Percentiles rank a stretch among this genome's conserved stretches.
Conservation (phyloP, 2,329 filamentous ascomycete genomes). For the Tolypocladium tundrense region DNA sequence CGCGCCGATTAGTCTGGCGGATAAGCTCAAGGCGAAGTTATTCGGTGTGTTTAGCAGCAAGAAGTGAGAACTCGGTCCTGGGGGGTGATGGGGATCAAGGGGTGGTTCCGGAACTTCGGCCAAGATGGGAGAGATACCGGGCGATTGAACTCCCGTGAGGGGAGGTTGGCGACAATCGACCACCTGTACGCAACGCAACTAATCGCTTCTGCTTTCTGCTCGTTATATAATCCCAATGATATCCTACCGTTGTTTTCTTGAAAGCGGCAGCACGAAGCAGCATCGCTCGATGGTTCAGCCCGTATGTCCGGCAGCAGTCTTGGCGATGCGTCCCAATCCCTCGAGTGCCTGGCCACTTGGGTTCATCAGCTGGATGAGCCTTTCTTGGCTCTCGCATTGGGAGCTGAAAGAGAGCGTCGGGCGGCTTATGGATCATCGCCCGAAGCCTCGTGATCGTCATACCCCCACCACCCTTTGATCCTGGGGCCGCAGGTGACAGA, state of each 20-base stretch:
- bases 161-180: not conserved
- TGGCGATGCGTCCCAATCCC: not conserved
- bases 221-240: not conserved
- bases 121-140: not conserved
- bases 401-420: not conserved
- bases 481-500: not conserved
- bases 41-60: constrained; percentile 31
- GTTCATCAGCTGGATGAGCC: not conserved
- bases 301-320: not conserved
- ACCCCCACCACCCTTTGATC: not conserved
- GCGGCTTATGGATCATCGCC: not conserved
- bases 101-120: not conserved
- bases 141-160: not conserved
- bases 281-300: not conserved
- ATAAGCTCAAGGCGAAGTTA: constrained; percentile 48
- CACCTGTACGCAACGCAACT: no score
- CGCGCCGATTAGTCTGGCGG: constrained; percentile 35
- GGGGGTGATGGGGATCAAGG: no score
- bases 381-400: not conserved
- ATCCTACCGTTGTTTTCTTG: not conserved
- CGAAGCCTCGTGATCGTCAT: not conserved
- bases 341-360: not conserved
- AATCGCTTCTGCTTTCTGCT: not conserved
- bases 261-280: not conserved
- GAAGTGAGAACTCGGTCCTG: constrained; percentile 20